Evolutionary conservation across 169 alveolate genomes (phyloP).

Genomic region (Plasmodium berghei): DNA sequence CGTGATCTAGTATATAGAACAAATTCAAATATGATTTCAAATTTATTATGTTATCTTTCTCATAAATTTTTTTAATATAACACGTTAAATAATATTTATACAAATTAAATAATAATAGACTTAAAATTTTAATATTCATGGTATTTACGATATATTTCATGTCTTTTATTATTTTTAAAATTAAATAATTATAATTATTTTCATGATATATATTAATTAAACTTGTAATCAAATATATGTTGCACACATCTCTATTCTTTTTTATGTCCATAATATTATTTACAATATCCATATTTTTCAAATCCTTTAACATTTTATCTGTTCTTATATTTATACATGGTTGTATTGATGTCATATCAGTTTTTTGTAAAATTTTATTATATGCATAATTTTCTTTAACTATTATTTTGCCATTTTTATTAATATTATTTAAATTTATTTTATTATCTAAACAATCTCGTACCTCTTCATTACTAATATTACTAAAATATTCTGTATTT

Average conservation of each 20-base stretch:
- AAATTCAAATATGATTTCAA: not conserved
- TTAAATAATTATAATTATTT: slow-evolving; percentile 21
- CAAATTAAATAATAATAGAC: slow-evolving; percentile 36
- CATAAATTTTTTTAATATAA: slow-evolving; percentile 14
- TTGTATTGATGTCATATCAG: not conserved
- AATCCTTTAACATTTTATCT: slow-evolving; percentile 28
- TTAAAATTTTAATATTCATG: slow-evolving; percentile 38
- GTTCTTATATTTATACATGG: slow-evolving; percentile 9
- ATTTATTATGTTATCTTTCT: slow-evolving; percentile 7
- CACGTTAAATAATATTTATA: slow-evolving; percentile 22
- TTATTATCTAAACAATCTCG: not conserved
- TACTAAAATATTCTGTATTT: not conserved
- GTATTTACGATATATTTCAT: slow-evolving; percentile 3
- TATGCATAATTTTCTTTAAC: not conserved
- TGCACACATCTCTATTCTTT: slow-evolving; percentile 34
- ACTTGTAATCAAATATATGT: slow-evolving; percentile 25
- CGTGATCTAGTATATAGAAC: slow-evolving; percentile 27
- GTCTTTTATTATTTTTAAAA: slow-evolving; percentile 35
- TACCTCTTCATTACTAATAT: not conserved
- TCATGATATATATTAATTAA: slow-evolving; percentile 68
- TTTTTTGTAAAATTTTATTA: not conserved
- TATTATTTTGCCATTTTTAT: not conserved
- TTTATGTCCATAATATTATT: slow-evolving; percentile 34
- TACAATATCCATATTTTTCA: slow-evolving; percentile 21
- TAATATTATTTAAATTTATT: not conserved